Base-by-base conservation (phyloP, 345 rosid species). In the Camelina laxa region DNA sequence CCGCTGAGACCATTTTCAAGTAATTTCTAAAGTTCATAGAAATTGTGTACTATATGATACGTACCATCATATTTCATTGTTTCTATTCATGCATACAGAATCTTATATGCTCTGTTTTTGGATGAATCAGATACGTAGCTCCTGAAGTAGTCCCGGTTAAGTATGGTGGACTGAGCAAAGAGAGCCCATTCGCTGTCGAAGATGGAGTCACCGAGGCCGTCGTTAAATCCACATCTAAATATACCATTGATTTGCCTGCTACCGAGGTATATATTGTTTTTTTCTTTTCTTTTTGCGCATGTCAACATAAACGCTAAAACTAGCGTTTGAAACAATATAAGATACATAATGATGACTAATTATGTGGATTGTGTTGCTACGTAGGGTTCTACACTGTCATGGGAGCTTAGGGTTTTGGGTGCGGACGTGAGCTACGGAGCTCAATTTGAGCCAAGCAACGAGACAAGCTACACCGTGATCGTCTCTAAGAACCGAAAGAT, bases 1-100 rank as follows among this genome's bases (percentile, higher is more conserved):
- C 97, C 15, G 63, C 96, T 27, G 90, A 88, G 2, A 81, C 95
- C 69, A 92, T 95, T 60, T 90, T 95, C 96, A 95, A 86, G 99
- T 92, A 67, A 82, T 41, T 27, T 0, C 4, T 16, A 22, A n/a
- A 8, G 4, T 71, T 21, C 60, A 30, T 13, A 31, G 2, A n/a
- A 22, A 15, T 38, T 24, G 27, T 33, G 20, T 22, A 33, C 13
- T 38, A 21, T 16, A 24, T 54, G 30, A 21, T 17, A 1, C n/a
- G 12, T 39, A 16, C 12, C 42, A n/a, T 66, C 22, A 13, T 2
- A 19, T 45, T 13, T 12, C 45, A 38, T 14, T 57, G 69, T 59
- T 33, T 22, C 16, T 78, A 30, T n/a, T n/a, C 9, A 41, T 13
- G 24, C 35, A 22, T 9, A 61, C 7, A 71, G 22, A 66, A 19